Evolutionary conservation across 495 filamentous ascomycete species (phyloP), one percentile per base, ranked within the genome.

Genomic region (Neurospora sp.): DNA sequence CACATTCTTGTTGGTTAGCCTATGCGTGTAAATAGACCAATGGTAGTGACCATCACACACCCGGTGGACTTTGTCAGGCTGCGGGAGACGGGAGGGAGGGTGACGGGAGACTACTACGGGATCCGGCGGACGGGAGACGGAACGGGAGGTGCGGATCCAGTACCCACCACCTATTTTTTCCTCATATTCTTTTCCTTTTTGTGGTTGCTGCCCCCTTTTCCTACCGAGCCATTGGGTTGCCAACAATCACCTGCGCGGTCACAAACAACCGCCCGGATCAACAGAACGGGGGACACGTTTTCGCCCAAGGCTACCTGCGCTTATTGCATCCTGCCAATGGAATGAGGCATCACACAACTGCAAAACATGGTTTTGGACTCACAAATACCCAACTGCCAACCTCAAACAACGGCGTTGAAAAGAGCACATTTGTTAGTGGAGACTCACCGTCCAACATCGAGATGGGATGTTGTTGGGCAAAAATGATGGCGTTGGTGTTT

Each of bases 381-480:
- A 16, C 54, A 31, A 59, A 62, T 62, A 31, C 48, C 54, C 54
- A 35, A 62, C 12, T 62, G 54, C 23, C 27, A 62, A 62, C 54
- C 46, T 23, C 46, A 27, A 54, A 54, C 46, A 23, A 27, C 46
- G 46, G 46, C 46, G 46, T 27, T 54, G 20, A 54, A 27, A 54
- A 4, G 46, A 23, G 46, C 11, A 12, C 20, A 54, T 23, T 54
- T 54, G 46, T 54, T 14, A 54, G 46, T 54, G 46, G 46, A 35
- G 46, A 11, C 10, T 23, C 46, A 93, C 8, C 91, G 91, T 14
- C 92, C 93, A 39, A 92, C 83, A 78, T 92, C 90, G 44, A 93
- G 87, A n/a, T 92, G 92, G 8, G 91, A 93, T 93, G 75, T 96
- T 94, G 81, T 98, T 91, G 69, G 94, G 48, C 23, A 62, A 62